Percentiles rank a stretch among this genome's conserved stretches.
Conservation (phyloP, 768 basidiomycete species). For the Agaricus bisporus region DNA sequence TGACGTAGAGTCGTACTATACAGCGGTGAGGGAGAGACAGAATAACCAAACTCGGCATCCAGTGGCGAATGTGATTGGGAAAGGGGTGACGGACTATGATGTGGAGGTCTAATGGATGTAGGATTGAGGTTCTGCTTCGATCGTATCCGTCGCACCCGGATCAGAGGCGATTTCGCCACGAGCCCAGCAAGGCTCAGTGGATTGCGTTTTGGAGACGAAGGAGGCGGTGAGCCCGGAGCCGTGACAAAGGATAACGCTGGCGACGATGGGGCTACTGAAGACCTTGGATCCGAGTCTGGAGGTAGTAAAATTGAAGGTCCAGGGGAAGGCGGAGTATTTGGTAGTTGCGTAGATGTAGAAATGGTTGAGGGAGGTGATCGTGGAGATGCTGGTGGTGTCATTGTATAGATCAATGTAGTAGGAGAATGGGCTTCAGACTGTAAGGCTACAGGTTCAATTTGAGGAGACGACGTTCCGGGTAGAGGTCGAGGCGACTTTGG, state of each 20-base stretch:
- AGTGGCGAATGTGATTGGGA: background rate
- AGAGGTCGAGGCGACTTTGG: background rate
- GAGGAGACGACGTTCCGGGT: background rate
- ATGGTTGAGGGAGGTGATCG: background rate
- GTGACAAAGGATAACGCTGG: background rate
- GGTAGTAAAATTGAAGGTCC: background rate
- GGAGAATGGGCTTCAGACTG: background rate
- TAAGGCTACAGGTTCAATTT: background rate
- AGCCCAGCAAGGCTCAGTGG: background rate
- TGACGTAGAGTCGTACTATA: background rate
- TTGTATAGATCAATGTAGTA: background rate
- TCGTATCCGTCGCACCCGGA: background rate
- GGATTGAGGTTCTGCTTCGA: background rate
- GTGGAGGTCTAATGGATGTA: background rate
- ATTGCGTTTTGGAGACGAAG: background rate
- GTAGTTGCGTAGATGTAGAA: background rate
- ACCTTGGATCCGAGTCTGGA: background rate
- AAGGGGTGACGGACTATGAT: background rate
- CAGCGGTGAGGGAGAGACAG: background rate
- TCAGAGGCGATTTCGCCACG: slow-evolving; percentile 2
- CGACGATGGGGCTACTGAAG: background rate
- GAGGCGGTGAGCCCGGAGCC: background rate
- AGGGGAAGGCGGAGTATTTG: background rate
- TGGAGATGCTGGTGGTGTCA: too few relatives aligned
- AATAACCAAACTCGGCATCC: background rate